Base-by-base conservation (phyloP, 176 grass and related monocot genomes). In the Secale cereale region DNA sequence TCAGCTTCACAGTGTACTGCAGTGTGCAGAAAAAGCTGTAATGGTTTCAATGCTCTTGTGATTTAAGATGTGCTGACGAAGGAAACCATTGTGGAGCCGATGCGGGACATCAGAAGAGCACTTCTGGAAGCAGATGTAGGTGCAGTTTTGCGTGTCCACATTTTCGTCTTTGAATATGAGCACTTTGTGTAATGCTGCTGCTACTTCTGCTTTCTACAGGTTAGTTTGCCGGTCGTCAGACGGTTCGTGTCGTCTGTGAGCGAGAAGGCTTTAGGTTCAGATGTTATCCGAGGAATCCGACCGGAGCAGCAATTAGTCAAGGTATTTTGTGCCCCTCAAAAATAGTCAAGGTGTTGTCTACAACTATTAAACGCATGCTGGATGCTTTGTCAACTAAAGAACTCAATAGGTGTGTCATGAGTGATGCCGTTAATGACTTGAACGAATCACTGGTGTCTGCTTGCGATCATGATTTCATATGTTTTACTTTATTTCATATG, bases 251-350 rank as follows among this genome's bases (percentile, higher is more conserved):
- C 89, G 23, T 95, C 93, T 81, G 81, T 98, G 46, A 90, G 83
- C 64, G 95, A 95, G 20, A 92, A 94, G 80, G 93, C 93, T 60
- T 59, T 90, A 57, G 93, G 93, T 54, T 75, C 89, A 11, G 91
- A 86, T 79, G 52, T 93, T 52, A 92, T 95, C 71, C 81, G 70
- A 92, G 95, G 95, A 59, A 93, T 98, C 76, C 88, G 77, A 83
- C 95, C 93, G 5, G 93, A 98, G 32, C 93, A 98, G 85, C 95
- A 98, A 77, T 89, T 98, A 59, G 95, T 98, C 75, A 98, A 98
- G 92, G 93, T 98, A 94, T 79, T 54, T 22, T 41, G 6, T 69
- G 30, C 30, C 36, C 36, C 36, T 7, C 36, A 5, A 37, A 37
- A 37, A 37, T 37, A 37, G 36, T 7, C 36, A 37, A 37, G 36